Evolutionary conservation across 2,329 filamentous ascomycete genomes (phyloP).

Genomic region (Diaporthe capsici): DNA sequence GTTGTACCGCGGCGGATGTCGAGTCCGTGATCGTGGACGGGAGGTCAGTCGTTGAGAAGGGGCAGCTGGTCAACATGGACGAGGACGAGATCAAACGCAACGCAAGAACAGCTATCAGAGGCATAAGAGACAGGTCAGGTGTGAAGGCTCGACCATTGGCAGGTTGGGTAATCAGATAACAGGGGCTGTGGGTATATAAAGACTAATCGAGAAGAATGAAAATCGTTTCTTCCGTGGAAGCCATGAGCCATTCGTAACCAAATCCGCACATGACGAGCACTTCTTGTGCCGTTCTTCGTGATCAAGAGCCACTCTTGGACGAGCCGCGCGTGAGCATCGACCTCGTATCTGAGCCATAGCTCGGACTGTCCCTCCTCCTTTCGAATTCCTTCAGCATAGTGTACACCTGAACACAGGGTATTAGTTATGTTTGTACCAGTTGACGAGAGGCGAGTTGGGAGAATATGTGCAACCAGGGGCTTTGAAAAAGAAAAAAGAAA

Average conservation of each 20-base stretch:
- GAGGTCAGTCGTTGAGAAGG: slow-evolving; percentile 44
- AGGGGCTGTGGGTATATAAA: slow-evolving; percentile 25
- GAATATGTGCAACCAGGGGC: background rate
- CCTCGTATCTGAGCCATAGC: background rate
- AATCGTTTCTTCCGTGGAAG: slow-evolving; percentile 34
- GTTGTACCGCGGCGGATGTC: slow-evolving; percentile 46
- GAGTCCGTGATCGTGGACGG: slow-evolving; percentile 49
- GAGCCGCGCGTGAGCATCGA: slow-evolving; percentile 11
- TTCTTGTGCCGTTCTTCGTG: background rate
- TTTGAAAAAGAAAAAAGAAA: too few relatives aligned
- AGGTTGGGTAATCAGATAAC: slow-evolving; percentile 30
- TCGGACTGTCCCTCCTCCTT: slow-evolving; percentile 16
- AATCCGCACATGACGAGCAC: slow-evolving; percentile 8
- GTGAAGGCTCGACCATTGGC: slow-evolving; percentile 27
- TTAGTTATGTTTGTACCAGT: background rate
- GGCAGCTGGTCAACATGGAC: slow-evolving; percentile 45
- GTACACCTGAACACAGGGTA: background rate
- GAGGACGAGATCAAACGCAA: slow-evolving; percentile 40
- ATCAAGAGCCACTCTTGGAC: slow-evolving; percentile 25
- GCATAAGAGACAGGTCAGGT: slow-evolving; percentile 23
- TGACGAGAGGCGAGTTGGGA: background rate
- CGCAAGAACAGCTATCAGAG: slow-evolving; percentile 10
- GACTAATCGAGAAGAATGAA: slow-evolving; percentile 27
- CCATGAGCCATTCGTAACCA: slow-evolving; percentile 33
- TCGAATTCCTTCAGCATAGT: slow-evolving; percentile 36